A percentile compares a stretch with the other conserved stretches of the same genome.
phyloP scores from a whole-genome alignment of 106 monocot species.

The Chionographis japonica region DNA sequence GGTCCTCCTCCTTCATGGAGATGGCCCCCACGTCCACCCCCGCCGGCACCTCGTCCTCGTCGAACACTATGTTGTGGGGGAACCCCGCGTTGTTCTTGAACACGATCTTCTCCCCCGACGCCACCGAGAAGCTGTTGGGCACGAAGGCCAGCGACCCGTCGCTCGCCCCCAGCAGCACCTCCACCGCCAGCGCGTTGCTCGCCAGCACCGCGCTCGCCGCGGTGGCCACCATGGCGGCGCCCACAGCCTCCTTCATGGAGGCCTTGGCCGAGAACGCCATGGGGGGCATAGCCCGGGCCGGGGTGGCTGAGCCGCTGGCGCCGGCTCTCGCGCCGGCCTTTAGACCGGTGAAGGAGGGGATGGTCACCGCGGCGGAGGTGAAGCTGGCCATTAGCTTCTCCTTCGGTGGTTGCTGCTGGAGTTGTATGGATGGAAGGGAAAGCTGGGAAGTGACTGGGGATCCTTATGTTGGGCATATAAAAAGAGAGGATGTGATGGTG shows the following conservation, averaged over 20 bases:
- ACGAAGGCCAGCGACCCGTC: constrained; percentile 69
- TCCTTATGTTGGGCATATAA: no score
- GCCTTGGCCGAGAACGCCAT: constrained; percentile 25
- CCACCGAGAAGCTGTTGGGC: constrained; percentile 48
- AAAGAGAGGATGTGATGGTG: background rate
- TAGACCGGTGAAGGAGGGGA: constrained; percentile 73
- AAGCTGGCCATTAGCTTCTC: constrained; percentile 49
- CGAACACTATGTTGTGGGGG: constrained; percentile 94
- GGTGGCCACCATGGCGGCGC: constrained; percentile 32
- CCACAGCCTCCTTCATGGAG: constrained; percentile 49
- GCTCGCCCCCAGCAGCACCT: constrained; percentile 48
- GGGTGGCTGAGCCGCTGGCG: background rate
- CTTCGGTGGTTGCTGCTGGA: background rate
- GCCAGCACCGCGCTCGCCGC: constrained; percentile 55
- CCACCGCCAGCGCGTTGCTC: constrained; percentile 51
- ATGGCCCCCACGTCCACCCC: constrained; percentile 60
- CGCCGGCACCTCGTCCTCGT: constrained; percentile 73
- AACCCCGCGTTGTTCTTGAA: constrained; percentile 98
- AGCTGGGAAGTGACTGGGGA: background rate
- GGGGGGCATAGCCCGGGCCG: background rate
- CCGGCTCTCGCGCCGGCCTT: constrained; percentile 16
- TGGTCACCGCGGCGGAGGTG: constrained; percentile 50
- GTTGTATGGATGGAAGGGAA: background rate
- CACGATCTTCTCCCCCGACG: constrained; percentile 57
- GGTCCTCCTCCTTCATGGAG: constrained; percentile 82